These are phyloP conservation scores for Colletotrichum coccodes DNA, from an alignment of 2,329 filamentous ascomycete species.

Conservation along the genomic window DNA sequence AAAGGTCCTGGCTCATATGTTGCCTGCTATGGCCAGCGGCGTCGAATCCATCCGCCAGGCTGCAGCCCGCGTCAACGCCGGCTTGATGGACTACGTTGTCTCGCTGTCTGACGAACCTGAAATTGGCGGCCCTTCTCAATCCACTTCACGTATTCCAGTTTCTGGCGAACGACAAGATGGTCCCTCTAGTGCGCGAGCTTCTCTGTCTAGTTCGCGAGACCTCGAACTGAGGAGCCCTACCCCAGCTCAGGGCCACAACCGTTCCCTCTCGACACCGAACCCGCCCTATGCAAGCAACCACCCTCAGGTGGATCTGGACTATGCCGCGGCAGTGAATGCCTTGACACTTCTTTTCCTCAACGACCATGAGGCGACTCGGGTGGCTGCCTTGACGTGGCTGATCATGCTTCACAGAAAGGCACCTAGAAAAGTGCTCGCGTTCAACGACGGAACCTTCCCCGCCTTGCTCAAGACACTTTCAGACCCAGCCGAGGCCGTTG, in stretches of 20 bases:
- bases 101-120: constrained; percentile 81
- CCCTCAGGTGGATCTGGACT: constrained; percentile 83
- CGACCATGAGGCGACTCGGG: constrained; percentile 94
- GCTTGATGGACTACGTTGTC: constrained; percentile 93
- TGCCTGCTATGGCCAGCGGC: constrained; percentile 93
- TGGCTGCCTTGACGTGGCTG: constrained; percentile 93
- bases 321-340: constrained; percentile 92
- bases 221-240: constrained; percentile 63
- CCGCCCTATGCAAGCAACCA: constrained; percentile 51
- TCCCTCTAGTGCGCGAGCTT: constrained; percentile 60
- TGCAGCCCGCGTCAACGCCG: constrained; percentile 88
- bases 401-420: constrained; percentile 98
- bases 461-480: constrained; percentile 95
- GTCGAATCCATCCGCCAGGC: constrained; percentile 90
- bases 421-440: constrained; percentile 90
- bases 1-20: constrained; percentile 87
- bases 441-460: constrained; percentile 97
- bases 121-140: constrained; percentile 44
- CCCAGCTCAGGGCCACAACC: constrained; percentile 55
- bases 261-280: constrained; percentile 56
- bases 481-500: constrained; percentile 93
- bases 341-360: constrained; percentile 94
- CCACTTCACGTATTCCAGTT: constrained; percentile 54
- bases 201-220: constrained; percentile 63
- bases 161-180: constrained; percentile 57